phyloP scores from a whole-genome alignment of 345 rosid species.

The Aurinia saxatilis region DNA sequence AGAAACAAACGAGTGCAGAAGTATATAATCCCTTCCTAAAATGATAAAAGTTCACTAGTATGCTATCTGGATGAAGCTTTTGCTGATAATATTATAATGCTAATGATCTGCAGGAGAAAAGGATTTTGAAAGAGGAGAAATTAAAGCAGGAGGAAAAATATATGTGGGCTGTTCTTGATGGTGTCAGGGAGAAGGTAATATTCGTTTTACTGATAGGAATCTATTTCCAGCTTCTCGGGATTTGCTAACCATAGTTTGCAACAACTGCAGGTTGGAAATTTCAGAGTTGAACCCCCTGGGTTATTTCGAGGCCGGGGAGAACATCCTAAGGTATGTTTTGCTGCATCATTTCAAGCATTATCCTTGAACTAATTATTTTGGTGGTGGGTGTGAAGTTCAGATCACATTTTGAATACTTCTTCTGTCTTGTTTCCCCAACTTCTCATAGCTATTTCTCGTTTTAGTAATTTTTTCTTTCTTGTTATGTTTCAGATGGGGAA shows the following conservation, averaged over 20 bases:
- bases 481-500: conserved; percentile 77
- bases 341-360: neutral
- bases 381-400: neutral
- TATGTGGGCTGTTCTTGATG: conserved; percentile 98
- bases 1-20: conserved; percentile 27
- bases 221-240: neutral
- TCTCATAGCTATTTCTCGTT: neutral
- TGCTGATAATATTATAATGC: neutral
- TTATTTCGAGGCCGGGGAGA: conserved; percentile 99
- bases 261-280: conserved; percentile 81
- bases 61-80: neutral
- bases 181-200: conserved; percentile 86
- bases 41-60: neutral
- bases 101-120: conserved; percentile 71
- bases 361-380: conserved; percentile 6
- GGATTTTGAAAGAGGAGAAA: conserved; percentile 81
- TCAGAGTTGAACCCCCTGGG: conserved; percentile 99
- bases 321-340: conserved; percentile 79
- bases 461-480: conserved; percentile 5
- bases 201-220: conserved; percentile 14
- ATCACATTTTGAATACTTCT: neutral
- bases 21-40: conserved; percentile 11
- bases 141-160: conserved; percentile 83
- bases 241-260: neutral
- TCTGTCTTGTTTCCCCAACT: neutral